These are phyloP conservation scores for Neonectria magnoliae DNA, from an alignment of 2,329 filamentous ascomycete species.

Conservation along the genomic window DNA sequence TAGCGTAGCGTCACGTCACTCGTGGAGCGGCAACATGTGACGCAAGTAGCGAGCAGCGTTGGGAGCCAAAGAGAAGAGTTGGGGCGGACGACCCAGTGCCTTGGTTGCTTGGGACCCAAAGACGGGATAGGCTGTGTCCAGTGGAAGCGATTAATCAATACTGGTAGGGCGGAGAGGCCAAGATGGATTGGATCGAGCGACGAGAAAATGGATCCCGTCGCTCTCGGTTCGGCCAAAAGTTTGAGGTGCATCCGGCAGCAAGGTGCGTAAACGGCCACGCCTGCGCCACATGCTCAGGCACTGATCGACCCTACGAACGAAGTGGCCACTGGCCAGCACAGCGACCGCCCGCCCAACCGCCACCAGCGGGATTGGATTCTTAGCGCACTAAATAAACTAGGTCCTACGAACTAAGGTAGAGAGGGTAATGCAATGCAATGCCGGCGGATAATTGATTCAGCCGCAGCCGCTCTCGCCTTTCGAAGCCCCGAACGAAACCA, in stretches of 20 bases:
- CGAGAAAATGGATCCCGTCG: background rate
- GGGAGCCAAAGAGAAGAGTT: background rate
- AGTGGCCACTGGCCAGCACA: background rate
- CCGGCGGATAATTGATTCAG: conserved; percentile 27
- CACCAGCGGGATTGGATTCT: background rate
- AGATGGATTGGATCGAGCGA: conserved; percentile 3
- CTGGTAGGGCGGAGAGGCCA: conserved; percentile 32
- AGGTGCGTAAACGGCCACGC: conserved; percentile 11
- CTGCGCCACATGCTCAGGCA: conserved; percentile 10
- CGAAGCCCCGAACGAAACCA: background rate
- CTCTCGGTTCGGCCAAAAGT: conserved; percentile 13
- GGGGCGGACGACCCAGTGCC: background rate
- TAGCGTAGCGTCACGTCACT: conserved; percentile 19
- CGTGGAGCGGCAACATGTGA: conserved; percentile 23
- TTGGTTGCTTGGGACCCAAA: background rate
- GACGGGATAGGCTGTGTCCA: background rate
- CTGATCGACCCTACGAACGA: too few relatives aligned
- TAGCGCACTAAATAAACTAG: background rate
- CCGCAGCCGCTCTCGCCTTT: conserved; percentile 23
- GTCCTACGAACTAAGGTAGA: background rate
- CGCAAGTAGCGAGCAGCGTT: background rate
- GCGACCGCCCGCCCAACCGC: background rate
- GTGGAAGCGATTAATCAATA: conserved; percentile 20
- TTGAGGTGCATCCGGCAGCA: conserved; percentile 10
- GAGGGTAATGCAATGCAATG: background rate